Base-by-base conservation (phyloP, 2,329 filamentous ascomycete species). In the Pseudogymnoascus sp. region DNA sequence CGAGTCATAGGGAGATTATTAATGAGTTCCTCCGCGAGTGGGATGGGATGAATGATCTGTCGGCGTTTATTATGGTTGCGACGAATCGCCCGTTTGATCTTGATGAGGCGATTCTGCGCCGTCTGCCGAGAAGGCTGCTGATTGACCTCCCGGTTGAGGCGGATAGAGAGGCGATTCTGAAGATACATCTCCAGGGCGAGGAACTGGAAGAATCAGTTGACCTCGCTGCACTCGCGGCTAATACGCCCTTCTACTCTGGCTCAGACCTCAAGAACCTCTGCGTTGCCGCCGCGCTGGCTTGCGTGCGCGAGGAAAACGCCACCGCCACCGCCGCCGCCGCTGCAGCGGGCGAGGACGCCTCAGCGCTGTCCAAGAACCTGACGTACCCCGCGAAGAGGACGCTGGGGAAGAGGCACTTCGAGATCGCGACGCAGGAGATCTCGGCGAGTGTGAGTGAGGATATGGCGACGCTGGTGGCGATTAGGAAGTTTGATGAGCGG, bases 11-110 rank as follows among this genome's bases (percentile, higher is more conserved):
- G 60, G 93, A 97, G 74, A 88, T 95, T 63, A 93, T 97, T 75
- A 99, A 97, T 72, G 93, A 99, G 76, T 97, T 97, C 75, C 79
- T 99, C 60, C 89, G 92, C 62, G 93, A 97, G 74, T 97, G 93
- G 95, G 95, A 97, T 70, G 95, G 95, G 10, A 88, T 97, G 80
- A 80, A 80, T 62, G 89, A 90, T 69, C 83, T 87, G 57, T 89
- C 89, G 17, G 91, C 93, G 2, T 97, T 99, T 74, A 93, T 99
- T 75, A 97, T 99, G 92, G 92, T 97, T 0, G 93, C 95, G 28
- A 97, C 93, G 8, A 97, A 99, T 75, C 83, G 93, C 9, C 95
- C 95, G 0, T 97, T 96, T 71, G 95, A 97, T 71, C 84, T 99
- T 0, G 95, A 99, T 71, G 90, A 95, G 69, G 90, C 90, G 9